phyloP scores from a whole-genome alignment of 305 asterid genomes.

The Stenogyne calaminthoides region DNA sequence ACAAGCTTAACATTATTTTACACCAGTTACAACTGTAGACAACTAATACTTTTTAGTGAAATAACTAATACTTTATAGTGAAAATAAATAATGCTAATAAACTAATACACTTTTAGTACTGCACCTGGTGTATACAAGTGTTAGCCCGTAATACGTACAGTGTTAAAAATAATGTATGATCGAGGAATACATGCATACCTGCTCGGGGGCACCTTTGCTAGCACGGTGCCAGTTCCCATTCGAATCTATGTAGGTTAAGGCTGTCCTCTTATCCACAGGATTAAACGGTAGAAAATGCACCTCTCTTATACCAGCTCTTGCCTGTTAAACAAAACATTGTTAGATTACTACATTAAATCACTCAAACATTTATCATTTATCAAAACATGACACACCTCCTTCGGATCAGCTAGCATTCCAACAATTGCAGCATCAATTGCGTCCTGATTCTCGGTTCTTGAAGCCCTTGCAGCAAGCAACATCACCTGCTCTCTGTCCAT shows the following conservation, averaged over 20 bases:
- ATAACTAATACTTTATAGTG: background rate
- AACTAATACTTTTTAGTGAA: background rate
- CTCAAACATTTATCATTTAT: background rate
- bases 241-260: slow-evolving; percentile 74
- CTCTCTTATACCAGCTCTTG: slow-evolving; percentile 78
- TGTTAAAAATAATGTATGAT: too few relatives aligned
- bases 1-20: background rate
- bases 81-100: too few relatives aligned
- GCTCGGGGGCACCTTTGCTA: slow-evolving; percentile 95
- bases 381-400: slow-evolving; percentile 49
- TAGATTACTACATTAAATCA: background rate
- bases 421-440: slow-evolving; percentile 92
- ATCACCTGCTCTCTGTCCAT: slow-evolving; percentile 66
- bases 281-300: slow-evolving; percentile 88
- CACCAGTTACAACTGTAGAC: background rate
- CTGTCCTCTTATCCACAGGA: slow-evolving; percentile 86
- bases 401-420: slow-evolving; percentile 85
- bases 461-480: slow-evolving; percentile 78
- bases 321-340: slow-evolving; percentile 38
- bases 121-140: too few relatives aligned
- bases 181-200: slow-evolving; percentile 38
- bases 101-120: too few relatives aligned
- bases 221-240: slow-evolving; percentile 76
- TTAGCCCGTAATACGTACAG: too few relatives aligned
- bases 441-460: slow-evolving; percentile 80